These are phyloP conservation scores for Aspergillus aculeatinus DNA, from an alignment of 2,329 filamentous ascomycete genomes.

Conservation along the genomic window DNA sequence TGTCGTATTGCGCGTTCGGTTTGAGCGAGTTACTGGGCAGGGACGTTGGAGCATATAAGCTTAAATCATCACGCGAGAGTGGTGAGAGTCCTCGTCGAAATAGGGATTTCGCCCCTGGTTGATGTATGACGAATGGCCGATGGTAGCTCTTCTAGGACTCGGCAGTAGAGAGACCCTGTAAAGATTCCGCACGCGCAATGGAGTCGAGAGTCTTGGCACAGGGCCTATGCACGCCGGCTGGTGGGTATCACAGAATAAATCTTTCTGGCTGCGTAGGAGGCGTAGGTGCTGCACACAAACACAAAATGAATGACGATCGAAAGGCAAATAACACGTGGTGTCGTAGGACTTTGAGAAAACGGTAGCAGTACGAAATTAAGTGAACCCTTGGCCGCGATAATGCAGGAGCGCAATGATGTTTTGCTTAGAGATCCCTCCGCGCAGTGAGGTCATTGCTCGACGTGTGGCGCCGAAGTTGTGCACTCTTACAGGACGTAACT, in stretches of 20 bases:
- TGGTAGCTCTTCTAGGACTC: neutral
- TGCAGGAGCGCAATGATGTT: neutral
- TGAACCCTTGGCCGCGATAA: neutral
- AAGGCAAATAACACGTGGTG: too few species aligned
- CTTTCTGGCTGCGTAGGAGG: neutral
- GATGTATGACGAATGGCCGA: neutral
- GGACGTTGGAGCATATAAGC: neutral
- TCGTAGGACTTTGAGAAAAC: too few species aligned
- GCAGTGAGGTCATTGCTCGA: constrained; percentile 5
- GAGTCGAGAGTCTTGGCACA: neutral
- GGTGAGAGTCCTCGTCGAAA: neutral
- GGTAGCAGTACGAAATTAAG: neutral
- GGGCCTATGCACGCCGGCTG: neutral
- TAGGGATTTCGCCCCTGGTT: neutral
- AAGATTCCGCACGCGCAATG: neutral
- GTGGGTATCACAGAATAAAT: neutral
- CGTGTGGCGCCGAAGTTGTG: neutral
- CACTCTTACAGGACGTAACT: constrained; percentile 1
- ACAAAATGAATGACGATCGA: neutral
- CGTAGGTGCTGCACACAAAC: too few species aligned
- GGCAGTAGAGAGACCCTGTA: neutral
- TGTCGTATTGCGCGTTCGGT: constrained; percentile 9
- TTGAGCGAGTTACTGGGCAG: neutral
- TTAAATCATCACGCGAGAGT: constrained; percentile 1
- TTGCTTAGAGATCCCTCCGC: too few species aligned